These are phyloP conservation scores for Fusarium acutatum DNA, from an alignment of 2,329 filamentous ascomycete genomes.

Conservation along the genomic window DNA sequence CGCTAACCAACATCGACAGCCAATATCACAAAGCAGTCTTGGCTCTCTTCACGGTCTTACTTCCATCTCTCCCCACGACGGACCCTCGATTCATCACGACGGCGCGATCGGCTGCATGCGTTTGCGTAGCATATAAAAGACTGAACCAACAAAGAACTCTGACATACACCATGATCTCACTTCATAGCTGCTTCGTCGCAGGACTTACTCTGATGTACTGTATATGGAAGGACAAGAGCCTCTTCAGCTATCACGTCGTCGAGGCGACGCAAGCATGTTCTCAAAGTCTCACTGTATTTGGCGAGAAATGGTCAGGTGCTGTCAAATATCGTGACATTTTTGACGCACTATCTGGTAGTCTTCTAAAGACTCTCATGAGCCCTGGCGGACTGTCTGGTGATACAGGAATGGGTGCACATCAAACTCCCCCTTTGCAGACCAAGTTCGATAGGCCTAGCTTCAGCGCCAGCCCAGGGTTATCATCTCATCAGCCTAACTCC, in stretches of 20 bases:
- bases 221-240: background rate
- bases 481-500: background rate
- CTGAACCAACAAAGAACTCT: background rate
- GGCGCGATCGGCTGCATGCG: background rate
- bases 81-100: background rate
- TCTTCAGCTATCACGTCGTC: background rate
- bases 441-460: background rate
- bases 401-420: background rate
- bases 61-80: background rate
- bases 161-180: background rate
- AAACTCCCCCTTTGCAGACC: background rate
- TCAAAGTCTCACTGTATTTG: background rate
- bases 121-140: background rate
- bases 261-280: background rate
- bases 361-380: background rate
- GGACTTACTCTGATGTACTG: background rate
- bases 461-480: background rate
- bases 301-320: background rate
- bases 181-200: background rate
- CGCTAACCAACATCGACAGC: accelerated
- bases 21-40: background rate
- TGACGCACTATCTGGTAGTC: background rate
- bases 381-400: background rate
- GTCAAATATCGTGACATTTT: background rate
- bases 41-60: background rate